A percentile compares a stretch with the other conserved stretches of the same genome.
phyloP scores from a whole-genome alignment of 2,329 filamentous ascomycete species.

The Monilinia polystroma region DNA sequence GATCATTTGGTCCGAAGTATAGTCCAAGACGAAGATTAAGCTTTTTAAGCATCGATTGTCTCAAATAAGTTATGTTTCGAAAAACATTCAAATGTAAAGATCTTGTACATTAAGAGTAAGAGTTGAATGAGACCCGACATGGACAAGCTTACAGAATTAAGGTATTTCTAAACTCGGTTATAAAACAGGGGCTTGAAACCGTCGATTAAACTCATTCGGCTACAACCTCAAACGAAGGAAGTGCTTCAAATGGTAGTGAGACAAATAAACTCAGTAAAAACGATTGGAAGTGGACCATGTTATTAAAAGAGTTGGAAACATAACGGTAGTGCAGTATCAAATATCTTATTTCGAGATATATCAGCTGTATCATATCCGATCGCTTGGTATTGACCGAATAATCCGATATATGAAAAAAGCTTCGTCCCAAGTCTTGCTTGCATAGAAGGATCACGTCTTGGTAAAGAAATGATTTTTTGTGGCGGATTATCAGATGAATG shows the following conservation, averaged over 20 bases:
- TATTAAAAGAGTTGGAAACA: neutral
- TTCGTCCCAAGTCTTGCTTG: neutral
- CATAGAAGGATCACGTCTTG: neutral
- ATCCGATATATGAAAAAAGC: neutral
- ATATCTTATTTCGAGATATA: neutral
- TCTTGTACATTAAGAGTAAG: neutral
- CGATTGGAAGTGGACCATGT: neutral
- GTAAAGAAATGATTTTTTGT: neutral
- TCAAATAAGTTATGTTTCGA: neutral
- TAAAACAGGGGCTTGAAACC: constrained; percentile 23
- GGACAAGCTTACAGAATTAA: constrained; percentile 22
- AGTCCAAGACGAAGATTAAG: neutral
- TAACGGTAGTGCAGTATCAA: constrained; percentile 8
- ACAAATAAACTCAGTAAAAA: neutral
- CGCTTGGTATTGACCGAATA: neutral
- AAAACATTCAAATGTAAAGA: neutral
- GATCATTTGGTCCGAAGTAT: neutral
- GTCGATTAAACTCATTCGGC: constrained; percentile 33
- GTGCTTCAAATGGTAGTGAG: neutral
- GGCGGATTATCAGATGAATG: neutral
- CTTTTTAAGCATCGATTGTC: constrained; percentile 10
- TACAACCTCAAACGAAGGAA: constrained; percentile 25
- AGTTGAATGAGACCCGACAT: neutral
- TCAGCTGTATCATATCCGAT: constrained; percentile 3
- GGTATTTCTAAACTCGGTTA: constrained; percentile 8